A percentile compares a stretch with the other conserved stretches of the same genome.
Evolutionary conservation across 306 rosid species (phyloP).

Genomic region (Notholithocarpus densiflorus): DNA sequence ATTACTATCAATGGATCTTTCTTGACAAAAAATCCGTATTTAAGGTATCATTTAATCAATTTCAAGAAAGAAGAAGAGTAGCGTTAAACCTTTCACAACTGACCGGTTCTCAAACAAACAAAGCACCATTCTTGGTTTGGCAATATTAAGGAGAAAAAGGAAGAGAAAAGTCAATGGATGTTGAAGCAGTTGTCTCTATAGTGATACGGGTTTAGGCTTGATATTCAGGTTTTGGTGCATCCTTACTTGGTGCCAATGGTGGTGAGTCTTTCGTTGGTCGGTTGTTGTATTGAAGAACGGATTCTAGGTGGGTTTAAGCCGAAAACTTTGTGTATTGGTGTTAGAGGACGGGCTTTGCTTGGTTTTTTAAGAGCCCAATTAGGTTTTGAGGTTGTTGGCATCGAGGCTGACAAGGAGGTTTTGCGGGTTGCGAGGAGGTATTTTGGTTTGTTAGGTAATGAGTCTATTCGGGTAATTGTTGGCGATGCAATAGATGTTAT

Average conservation of each 20-base stretch:
- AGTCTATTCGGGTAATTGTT: conserved; percentile 32
- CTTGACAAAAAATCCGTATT: too few species aligned
- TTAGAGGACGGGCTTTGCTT: conserved; percentile 85
- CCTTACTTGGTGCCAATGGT: conserved; percentile 83
- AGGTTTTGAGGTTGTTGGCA: conserved; percentile 66
- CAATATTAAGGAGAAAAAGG: too few species aligned
- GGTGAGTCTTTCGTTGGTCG: conserved; percentile 55
- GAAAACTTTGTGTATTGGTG: conserved; percentile 74
- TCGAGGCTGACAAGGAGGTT: conserved; percentile 64
- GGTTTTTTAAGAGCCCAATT: conserved; percentile 50
- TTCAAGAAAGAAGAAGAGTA: too few species aligned
- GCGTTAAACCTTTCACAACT: too few species aligned
- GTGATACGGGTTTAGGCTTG: conserved; percentile 35
- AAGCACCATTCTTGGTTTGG: too few species aligned
- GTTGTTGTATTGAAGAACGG: conserved; percentile 30
- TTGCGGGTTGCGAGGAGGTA: conserved; percentile 52
- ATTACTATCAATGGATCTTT: too few species aligned
- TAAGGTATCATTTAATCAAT: too few species aligned
- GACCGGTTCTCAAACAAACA: too few species aligned
- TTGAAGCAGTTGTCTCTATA: too few species aligned
- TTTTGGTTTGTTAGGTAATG: conserved; percentile 58
- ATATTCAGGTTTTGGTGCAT: conserved; percentile 60
- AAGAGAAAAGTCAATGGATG: too few species aligned
- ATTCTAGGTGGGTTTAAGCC: conserved; percentile 49
- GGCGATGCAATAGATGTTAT: conserved; percentile 53